phyloP scores from a whole-genome alignment of 78 protist genomes.

The Cavenderia fasciculata region DNA sequence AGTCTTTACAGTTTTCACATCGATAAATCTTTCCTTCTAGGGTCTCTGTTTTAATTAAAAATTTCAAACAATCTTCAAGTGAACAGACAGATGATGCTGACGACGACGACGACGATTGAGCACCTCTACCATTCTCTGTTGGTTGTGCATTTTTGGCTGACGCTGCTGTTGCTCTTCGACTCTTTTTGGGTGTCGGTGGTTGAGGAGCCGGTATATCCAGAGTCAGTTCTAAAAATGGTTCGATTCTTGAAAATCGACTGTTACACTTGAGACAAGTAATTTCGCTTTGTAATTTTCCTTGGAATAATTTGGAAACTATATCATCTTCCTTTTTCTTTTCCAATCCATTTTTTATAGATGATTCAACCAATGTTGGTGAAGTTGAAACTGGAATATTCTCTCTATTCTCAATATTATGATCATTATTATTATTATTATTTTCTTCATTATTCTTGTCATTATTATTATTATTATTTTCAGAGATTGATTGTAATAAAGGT shows the following conservation, averaged over 20 bases:
- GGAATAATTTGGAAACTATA: conserved; percentile 42
- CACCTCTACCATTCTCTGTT: background rate
- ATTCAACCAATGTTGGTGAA: too few relatives aligned
- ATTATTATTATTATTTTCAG: background rate
- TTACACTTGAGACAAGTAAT: conserved; percentile 58
- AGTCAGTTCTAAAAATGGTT: conserved; percentile 66
- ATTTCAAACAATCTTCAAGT: conserved; percentile 38
- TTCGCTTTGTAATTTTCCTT: conserved; percentile 52
- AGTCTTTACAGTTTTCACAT: conserved; percentile 29
- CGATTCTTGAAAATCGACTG: conserved; percentile 9
- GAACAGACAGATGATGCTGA: background rate
- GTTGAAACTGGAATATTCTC: background rate
- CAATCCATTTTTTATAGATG: too few relatives aligned
- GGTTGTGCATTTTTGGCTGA: background rate
- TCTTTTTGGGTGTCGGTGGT: conserved; percentile 4
- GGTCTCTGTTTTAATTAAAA: conserved; percentile 17
- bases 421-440: background rate
- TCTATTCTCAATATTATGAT: background rate
- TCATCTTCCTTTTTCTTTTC: background rate
- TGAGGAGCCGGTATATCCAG: conserved; percentile 40
- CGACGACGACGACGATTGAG: background rate
- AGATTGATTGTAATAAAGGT: too few relatives aligned
- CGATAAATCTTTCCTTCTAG: conserved; percentile 41
- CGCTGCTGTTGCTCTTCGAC: background rate
- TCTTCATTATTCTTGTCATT: background rate